phyloP scores from a whole-genome alignment of 2,329 filamentous ascomycete species.

The Trichoderma koningii region DNA sequence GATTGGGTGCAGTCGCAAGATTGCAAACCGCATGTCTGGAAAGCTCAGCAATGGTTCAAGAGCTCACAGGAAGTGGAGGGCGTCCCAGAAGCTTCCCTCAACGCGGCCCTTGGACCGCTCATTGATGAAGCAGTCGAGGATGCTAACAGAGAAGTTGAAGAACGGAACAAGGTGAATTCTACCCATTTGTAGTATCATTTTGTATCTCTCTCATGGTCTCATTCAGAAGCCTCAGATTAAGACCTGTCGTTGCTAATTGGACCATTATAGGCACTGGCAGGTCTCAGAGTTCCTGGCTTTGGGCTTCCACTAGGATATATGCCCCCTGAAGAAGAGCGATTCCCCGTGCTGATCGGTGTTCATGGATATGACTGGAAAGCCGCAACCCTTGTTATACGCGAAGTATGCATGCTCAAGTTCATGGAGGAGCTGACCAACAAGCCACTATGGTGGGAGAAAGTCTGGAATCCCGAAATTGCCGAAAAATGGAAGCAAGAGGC shows the following conservation, averaged over 20 bases:
- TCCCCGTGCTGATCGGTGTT: constrained; percentile 32
- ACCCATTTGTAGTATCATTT: neutral
- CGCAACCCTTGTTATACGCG: constrained; percentile 36
- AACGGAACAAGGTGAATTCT: neutral
- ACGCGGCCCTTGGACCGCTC: neutral
- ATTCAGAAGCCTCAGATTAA: neutral
- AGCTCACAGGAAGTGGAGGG: neutral
- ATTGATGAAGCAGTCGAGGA: constrained; percentile 4
- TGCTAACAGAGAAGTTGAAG: neutral
- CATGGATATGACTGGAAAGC: constrained; percentile 33
- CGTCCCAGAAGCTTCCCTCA: neutral
- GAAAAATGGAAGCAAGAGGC: constrained; percentile 38
- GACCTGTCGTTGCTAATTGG: neutral
- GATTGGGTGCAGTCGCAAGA: constrained; percentile 9
- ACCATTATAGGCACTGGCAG: neutral
- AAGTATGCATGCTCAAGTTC: constrained; percentile 40
- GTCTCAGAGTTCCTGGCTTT: constrained; percentile 32
- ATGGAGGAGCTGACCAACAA: constrained; percentile 42
- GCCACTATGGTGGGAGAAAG: constrained; percentile 42
- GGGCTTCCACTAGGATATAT: constrained; percentile 33
- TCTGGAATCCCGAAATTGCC: constrained; percentile 34
- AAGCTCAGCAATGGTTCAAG: neutral
- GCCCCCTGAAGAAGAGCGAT: constrained; percentile 18
- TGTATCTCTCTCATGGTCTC: too few relatives aligned
- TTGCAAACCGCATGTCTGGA: neutral